Base-by-base conservation (phyloP, 1,284 basidiomycete genomes). In the Trametes hirsuta region DNA sequence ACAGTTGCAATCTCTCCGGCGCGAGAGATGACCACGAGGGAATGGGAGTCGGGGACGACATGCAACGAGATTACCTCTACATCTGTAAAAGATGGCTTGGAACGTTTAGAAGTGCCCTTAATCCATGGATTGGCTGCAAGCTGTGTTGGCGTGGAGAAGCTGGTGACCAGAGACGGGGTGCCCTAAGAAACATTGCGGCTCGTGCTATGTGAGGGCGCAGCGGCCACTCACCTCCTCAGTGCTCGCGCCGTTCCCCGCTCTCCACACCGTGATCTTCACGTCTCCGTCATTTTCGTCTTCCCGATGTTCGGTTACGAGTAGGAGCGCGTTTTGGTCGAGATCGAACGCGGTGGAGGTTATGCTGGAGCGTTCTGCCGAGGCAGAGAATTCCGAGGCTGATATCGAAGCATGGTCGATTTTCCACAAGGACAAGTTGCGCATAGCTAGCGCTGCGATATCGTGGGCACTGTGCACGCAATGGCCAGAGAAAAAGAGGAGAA, bases 1-100 rank as follows among this genome's bases (percentile, higher is more conserved):
- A 90, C 73, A 22, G 86, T 85, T 2, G 85, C 86, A 57, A 97
- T 92, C 68, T 95, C 94, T 48, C 94, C 94, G 5, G 85, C 84
- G 5, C 85, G 80, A 62, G 88, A 84, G 14, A 95, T 80, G 11
- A 88, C 72, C 9, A 82, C 84, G 10, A 95, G 24, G 71, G 62
- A 36, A 34, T 58, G 67, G 47, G 69, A 61, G 30, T 56, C 75
- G 56, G 52, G 75, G 68, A 45, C 74, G 34, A 65, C 53, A 36
- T 66, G 64, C 15, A 66, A 45, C 25, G 72, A 66, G 3, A 78
- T 68, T 12, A 75, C 60, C n/a, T 71, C 70, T 37, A 69, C 65
- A 22, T 69, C 53, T 47, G 15, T 35, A 34, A 46, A 8, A 8
- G 30, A 30, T 18, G 18, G 21, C 18, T 22, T 21, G 4, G 22